Evolutionary conservation across 495 filamentous ascomycete species (phyloP), one percentile per base, ranked within the genome.

Genomic region (Terfezia boudieri): DNA sequence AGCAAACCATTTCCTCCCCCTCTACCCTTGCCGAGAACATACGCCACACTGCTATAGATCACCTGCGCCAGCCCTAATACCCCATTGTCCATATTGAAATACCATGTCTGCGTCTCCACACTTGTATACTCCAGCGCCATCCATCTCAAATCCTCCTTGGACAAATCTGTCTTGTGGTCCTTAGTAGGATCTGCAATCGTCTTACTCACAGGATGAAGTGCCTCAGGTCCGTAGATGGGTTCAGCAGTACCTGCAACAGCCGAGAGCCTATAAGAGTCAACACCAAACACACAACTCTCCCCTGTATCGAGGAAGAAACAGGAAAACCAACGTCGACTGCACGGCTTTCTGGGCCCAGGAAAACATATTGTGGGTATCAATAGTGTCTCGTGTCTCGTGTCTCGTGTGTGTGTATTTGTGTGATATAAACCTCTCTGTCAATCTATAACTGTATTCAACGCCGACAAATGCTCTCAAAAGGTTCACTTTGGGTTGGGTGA

Each of bases 11-110:
- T 37, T 53, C 32, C 65, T 73, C 58, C 69, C 69, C 62, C 52
- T 32, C 26, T 32, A 32, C 26, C 26, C 26, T 5, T 32, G 26
- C 7, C 26, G 26, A 32, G 12, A 23, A 66, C 87, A 73, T 76
- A 95, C 90, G 76, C 82, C 68, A 98, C 84, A 69, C 94, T 98
- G 70, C 83, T 94, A 76, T 95, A 95, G 66, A 96, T 94, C 67
- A 95, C 74, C 73, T 96, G 92, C 52, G 75, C 77, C 67, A 94
- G 74, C 7, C 74, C 86, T 58, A 89, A 64, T 57, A 78, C 73
- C 16, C 90, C 92, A 55, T 68, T 73, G 56, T 94, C 83, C 50
- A 82, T 71, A 71, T 80, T 81, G 66, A 92, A 68, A 70, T 98
- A 96, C 71, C 95, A 98, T 56, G 76, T 86, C 71, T 95, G 83